These are phyloP conservation scores for Monilinia fructigena DNA, from an alignment of 2,329 filamentous ascomycete genomes.

Conservation along the genomic window DNA sequence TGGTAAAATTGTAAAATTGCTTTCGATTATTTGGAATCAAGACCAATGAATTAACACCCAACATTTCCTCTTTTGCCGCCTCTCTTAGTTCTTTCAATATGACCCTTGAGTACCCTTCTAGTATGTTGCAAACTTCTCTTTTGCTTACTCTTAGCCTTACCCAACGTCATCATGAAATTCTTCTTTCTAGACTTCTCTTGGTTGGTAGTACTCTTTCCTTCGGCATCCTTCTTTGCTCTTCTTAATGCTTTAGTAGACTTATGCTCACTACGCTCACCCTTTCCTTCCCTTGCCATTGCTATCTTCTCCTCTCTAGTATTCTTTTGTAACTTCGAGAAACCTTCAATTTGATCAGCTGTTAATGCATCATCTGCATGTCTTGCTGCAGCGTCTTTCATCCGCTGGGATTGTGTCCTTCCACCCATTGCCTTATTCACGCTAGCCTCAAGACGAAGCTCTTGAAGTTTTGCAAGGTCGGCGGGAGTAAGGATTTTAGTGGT, in stretches of 20 bases:
- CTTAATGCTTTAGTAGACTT: conserved; percentile 81
- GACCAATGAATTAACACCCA: conserved; percentile 33
- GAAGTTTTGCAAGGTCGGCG: conserved; percentile 90
- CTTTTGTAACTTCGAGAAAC: conserved; percentile 77
- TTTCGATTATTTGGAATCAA: conserved; percentile 11
- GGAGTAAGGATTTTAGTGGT: conserved; percentile 93
- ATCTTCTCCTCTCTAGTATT: conserved; percentile 86
- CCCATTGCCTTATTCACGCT: conserved; percentile 64
- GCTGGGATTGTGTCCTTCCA: conserved; percentile 45
- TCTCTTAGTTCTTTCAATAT: conserved; percentile 78
- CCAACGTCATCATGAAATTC: conserved; percentile 98
- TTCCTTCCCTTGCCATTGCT: conserved; percentile 77
- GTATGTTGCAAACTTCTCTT: conserved; percentile 91
- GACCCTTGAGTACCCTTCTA: conserved; percentile 73
- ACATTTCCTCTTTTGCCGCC: conserved; percentile 78
- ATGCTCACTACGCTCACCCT: conserved; percentile 74
- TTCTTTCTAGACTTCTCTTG: conserved; percentile 95
- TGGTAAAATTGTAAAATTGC: neutral
- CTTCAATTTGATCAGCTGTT: conserved; percentile 89
- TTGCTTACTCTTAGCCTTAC: conserved; percentile 93
- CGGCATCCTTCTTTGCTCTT: conserved; percentile 80
- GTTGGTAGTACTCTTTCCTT: conserved; percentile 96
- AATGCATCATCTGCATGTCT: conserved; percentile 84
- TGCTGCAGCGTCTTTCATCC: conserved; percentile 45
- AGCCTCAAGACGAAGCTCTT: conserved; percentile 76